Percentiles rank a stretch among this genome's conserved stretches.
These are phyloP conservation scores for Penicillium sp. DNA, from an alignment of 2,329 filamentous ascomycete genomes.

Conservation along the genomic window DNA sequence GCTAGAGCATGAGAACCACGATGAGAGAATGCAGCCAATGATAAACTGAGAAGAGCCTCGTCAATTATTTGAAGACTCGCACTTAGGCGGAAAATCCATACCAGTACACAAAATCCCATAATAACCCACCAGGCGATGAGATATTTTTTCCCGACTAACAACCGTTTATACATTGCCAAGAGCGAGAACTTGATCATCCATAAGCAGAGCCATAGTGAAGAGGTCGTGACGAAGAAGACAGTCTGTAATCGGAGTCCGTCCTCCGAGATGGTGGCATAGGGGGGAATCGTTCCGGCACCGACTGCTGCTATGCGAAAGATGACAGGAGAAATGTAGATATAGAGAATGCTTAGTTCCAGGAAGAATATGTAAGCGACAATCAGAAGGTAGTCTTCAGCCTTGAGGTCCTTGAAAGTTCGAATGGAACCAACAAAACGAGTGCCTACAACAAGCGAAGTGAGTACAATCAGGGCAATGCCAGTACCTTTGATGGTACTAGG, in stretches of 20 bases:
- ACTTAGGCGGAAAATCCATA: conserved; percentile 11
- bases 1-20: conserved; percentile 36
- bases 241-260: conserved; percentile 36
- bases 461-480: conserved; percentile 20
- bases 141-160: conserved; percentile 35
- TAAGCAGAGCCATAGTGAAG: conserved; percentile 42
- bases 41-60: conserved; percentile 28
- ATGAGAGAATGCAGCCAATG: conserved; percentile 39
- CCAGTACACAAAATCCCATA: conserved; percentile 35
- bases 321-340: conserved; percentile 37
- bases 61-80: conserved; percentile 10
- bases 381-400: conserved; percentile 31
- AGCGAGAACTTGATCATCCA: conserved; percentile 46
- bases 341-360: conserved; percentile 32
- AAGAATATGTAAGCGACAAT: conserved; percentile 30
- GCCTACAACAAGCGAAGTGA: conserved; percentile 20
- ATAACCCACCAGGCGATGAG: conserved; percentile 40
- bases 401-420: conserved; percentile 18
- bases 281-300: conserved; percentile 19
- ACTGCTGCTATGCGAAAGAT: conserved; percentile 35
- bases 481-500: conserved; percentile 14
- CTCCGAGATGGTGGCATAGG: conserved; percentile 32
- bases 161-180: conserved; percentile 41
- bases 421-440: conserved; percentile 17
- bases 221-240: conserved; percentile 42